phyloP scores from a whole-genome alignment of 129 eudicot species.

The Lactuca saligna region DNA sequence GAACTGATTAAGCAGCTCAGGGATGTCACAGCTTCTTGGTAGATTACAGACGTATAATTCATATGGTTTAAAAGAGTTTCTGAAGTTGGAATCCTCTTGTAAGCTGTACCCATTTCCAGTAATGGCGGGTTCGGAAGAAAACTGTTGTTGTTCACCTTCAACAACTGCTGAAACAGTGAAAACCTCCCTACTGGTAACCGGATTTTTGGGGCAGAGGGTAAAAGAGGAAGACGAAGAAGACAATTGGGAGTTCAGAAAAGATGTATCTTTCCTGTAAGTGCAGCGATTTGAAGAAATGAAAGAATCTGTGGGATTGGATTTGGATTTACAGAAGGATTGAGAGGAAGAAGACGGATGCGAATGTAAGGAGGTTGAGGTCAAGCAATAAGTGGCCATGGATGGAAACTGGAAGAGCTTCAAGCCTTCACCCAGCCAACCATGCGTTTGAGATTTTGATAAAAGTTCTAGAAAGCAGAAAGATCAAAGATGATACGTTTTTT shows the following conservation, averaged over 20 bases:
- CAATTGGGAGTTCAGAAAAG: background rate
- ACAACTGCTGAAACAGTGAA: constrained; percentile 30
- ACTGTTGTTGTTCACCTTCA: constrained; percentile 21
- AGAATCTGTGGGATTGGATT: constrained; percentile 1
- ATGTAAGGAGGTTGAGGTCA: constrained; percentile 23
- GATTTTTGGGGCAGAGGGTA: constrained; percentile 5
- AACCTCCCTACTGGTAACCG: background rate
- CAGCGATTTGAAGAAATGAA: constrained; percentile 15
- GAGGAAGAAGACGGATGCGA: constrained; percentile 2
- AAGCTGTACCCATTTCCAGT: constrained; percentile 30
- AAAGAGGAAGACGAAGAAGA: constrained; percentile 10
- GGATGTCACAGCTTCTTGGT: constrained; percentile 39
- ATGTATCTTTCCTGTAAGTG: background rate
- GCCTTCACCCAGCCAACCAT: constrained; percentile 13
- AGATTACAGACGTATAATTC: constrained; percentile 52
- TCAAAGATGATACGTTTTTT: background rate
- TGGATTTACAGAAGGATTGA: constrained; percentile 10
- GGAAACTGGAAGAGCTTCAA: constrained; percentile 27
- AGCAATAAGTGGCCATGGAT: constrained; percentile 38
- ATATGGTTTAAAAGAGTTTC: constrained; percentile 28
- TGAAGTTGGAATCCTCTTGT: constrained; percentile 25
- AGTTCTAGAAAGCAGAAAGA: background rate
- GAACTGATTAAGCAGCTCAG: constrained; percentile 35
- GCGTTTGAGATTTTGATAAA: constrained; percentile 8
- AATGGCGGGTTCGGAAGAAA: constrained; percentile 5